Percentiles rank a stretch among this genome's conserved stretches.
These are phyloP conservation scores for Pichia heedii DNA, from an alignment of 805 yeast genomes.

Conservation along the genomic window DNA sequence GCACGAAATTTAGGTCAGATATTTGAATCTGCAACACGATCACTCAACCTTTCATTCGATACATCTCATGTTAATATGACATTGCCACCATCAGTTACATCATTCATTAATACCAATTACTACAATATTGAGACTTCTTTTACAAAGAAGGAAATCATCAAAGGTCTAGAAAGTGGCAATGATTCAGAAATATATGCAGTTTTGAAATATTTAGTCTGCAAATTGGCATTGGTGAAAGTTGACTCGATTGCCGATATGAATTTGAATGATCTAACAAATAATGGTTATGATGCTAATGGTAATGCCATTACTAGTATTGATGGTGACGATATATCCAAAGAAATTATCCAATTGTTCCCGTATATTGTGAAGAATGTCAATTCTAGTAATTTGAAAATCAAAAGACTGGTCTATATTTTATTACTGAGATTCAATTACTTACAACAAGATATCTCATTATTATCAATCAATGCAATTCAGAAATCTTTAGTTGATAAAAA, in stretches of 20 bases:
- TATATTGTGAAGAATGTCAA: constrained; percentile 85
- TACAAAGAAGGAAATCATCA: constrained; percentile 57
- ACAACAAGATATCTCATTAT: constrained; percentile 82
- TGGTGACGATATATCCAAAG: constrained; percentile 16
- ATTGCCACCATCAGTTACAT: constrained; percentile 16
- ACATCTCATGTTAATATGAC: constrained; percentile 10
- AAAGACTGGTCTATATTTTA: constrained; percentile 70
- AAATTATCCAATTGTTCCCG: constrained; percentile 52
- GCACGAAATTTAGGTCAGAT: constrained; percentile 14
- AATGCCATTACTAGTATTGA: not conserved
- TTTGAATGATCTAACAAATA: not conserved
- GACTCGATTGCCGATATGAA: not conserved
- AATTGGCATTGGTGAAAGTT: constrained; percentile 25
- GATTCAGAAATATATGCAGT: constrained; percentile 59
- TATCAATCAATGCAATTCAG: constrained; percentile 88
- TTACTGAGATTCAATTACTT: constrained; percentile 67
- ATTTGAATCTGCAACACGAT: constrained; percentile 14
- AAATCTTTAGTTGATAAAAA: constrained; percentile 64
- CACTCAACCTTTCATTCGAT: constrained; percentile 11
- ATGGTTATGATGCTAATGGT: not conserved
- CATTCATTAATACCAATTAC: constrained; percentile 17
- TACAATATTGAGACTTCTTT: constrained; percentile 20
- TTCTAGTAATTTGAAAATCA: constrained; percentile 51
- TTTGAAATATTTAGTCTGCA: constrained; percentile 43
- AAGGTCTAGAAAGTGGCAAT: constrained; percentile 55